Evolutionary conservation across 495 filamentous ascomycete species (phyloP).

Genomic region (Penicilliopsis zonata): DNA sequence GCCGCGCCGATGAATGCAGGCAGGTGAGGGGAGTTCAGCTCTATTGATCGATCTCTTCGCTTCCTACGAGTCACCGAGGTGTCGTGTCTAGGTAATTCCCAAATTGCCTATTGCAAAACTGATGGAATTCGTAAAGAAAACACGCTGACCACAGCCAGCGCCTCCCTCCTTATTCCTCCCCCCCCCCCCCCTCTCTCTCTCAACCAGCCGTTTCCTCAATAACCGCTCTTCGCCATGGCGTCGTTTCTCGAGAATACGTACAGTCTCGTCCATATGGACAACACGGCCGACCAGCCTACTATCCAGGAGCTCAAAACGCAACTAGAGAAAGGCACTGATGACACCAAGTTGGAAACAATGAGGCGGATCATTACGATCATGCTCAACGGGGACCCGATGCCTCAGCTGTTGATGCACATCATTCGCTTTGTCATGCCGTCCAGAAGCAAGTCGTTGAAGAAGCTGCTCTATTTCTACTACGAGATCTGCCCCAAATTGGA

Average conservation of each 20-base stretch:
- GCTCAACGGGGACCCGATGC: slow-evolving; percentile 97
- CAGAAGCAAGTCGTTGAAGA: slow-evolving; percentile 93
- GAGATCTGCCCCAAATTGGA: slow-evolving; percentile 97
- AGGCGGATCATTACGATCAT: slow-evolving; percentile 92
- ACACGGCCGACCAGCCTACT: slow-evolving; percentile 80
- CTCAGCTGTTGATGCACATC: slow-evolving; percentile 95
- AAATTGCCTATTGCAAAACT: slow-evolving; percentile 6
- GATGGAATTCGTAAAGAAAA: slow-evolving; percentile 24
- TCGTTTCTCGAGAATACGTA: slow-evolving; percentile 88
- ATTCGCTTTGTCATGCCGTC: slow-evolving; percentile 99
- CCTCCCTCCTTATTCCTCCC: slow-evolving; percentile 18
- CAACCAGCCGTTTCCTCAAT: slow-evolving; percentile 7
- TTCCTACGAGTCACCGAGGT: slow-evolving; percentile 14
- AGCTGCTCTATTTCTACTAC: slow-evolving; percentile 97
- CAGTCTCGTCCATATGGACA: slow-evolving; percentile 92
- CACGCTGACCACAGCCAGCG: slow-evolving; percentile 31
- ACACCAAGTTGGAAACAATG: slow-evolving; percentile 97
- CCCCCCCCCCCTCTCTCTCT: slow-evolving; percentile 8
- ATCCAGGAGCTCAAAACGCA: slow-evolving; percentile 84
- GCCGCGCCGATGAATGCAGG: slow-evolving; percentile 28
- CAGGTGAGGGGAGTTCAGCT: slow-evolving; percentile 32
- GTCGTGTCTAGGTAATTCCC: slow-evolving; percentile 17
- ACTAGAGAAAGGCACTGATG: slow-evolving; percentile 95
- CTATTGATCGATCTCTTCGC: slow-evolving; percentile 14
- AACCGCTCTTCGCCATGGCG: slow-evolving; percentile 58